Conservation (phyloP, 2,329 filamentous ascomycete genomes). For the Fusarium bulbicola region DNA sequence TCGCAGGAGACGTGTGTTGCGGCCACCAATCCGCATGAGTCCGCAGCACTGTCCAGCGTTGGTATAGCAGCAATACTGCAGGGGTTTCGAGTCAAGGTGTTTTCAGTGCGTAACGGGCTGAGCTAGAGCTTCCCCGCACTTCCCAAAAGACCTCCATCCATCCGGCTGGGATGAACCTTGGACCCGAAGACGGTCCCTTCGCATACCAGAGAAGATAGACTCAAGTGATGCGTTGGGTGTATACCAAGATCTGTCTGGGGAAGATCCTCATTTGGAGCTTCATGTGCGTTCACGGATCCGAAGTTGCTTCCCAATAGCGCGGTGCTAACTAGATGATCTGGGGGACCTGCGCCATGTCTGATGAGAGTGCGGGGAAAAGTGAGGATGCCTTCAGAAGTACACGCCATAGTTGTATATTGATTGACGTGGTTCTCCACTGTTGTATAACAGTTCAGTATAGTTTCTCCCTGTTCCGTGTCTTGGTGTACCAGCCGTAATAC, state of each 20-base stretch:
- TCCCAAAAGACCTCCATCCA: slow-evolving; percentile 35
- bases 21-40: not conserved
- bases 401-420: not conserved
- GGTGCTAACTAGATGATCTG: slow-evolving; percentile 25
- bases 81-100: slow-evolving; percentile 28
- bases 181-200: slow-evolving; percentile 22
- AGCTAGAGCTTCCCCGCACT: slow-evolving; percentile 40
- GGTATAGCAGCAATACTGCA: slow-evolving; percentile 3
- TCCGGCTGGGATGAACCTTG: slow-evolving; percentile 39
- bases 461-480: not conserved
- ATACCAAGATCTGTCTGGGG: slow-evolving; percentile 27
- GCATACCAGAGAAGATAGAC: slow-evolving; percentile 23
- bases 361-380: slow-evolving; percentile 31
- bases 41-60: not conserved
- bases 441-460: not conserved
- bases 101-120: slow-evolving; percentile 6
- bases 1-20: not conserved
- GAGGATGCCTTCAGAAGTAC: slow-evolving; percentile 19
- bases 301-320: slow-evolving; percentile 32
- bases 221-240: slow-evolving; percentile 9
- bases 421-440: slow-evolving; percentile 14
- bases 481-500: not conserved
- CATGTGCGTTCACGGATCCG: slow-evolving; percentile 36
- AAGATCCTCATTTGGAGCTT: slow-evolving; percentile 16
- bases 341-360: slow-evolving; percentile 19